Evolutionary conservation across 805 yeast genomes (phyloP).

Genomic region (Monosporozyma yasuniensis): DNA sequence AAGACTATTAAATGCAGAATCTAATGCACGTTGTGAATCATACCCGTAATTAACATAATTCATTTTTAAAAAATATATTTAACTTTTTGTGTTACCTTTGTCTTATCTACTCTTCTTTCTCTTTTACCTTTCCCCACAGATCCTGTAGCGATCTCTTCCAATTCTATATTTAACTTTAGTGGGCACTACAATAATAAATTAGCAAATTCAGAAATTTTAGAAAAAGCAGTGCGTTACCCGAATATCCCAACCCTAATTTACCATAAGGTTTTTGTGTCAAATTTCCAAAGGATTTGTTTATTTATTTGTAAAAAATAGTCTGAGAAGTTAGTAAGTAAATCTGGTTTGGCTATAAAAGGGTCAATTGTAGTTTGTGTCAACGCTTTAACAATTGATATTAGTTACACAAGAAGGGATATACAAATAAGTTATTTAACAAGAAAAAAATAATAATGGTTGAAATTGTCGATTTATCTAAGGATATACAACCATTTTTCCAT

Average conservation of each 20-base stretch:
- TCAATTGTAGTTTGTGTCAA: neutral
- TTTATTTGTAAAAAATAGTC: no score
- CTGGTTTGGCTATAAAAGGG: no score
- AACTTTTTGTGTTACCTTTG: neutral
- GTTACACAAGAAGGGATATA: no score
- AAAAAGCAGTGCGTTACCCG: no score
- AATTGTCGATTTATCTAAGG: conserved; percentile 5
- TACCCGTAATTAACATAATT: conserved; percentile 11
- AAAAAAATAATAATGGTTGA: neutral
- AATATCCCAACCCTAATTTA: no score
- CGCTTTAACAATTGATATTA: no score
- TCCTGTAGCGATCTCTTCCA: neutral
- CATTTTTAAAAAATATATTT: conserved; percentile 3
- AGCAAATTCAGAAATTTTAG: no score
- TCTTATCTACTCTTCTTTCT: neutral
- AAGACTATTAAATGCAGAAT: conserved; percentile 9
- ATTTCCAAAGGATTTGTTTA: no score
- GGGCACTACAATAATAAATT: no score
- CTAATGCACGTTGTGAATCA: conserved; percentile 10
- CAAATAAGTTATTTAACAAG: conserved; percentile 14
- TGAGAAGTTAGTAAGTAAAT: no score
- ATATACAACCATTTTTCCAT: conserved; percentile 16
- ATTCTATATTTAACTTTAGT: no score
- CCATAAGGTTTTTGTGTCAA: no score
- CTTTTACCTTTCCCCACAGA: neutral